Evolutionary conservation across 345 rosid species (phyloP).

Genomic region (Eucalyptus lansdowneana): DNA sequence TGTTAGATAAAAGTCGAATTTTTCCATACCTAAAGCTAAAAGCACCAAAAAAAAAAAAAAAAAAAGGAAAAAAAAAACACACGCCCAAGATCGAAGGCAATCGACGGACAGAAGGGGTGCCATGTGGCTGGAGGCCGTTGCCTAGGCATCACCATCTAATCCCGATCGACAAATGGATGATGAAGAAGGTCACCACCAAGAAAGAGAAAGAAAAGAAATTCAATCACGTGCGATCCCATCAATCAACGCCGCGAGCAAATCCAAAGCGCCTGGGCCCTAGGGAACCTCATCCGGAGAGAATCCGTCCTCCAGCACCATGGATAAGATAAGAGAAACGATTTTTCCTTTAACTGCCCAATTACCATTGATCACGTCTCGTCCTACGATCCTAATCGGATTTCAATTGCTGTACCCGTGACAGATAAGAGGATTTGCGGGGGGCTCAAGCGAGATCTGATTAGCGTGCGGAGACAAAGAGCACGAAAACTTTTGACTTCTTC

Average conservation of each 20-base stretch:
- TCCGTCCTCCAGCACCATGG: background rate
- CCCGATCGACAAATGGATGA: background rate
- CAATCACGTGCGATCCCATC: background rate
- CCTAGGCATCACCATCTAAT: background rate
- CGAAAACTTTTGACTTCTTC: background rate
- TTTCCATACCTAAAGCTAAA: background rate
- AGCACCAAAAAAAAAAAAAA: background rate
- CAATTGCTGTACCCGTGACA: background rate
- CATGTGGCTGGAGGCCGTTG: background rate
- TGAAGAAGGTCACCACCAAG: background rate
- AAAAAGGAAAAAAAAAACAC: background rate
- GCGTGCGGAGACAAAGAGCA: background rate
- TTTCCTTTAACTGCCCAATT: background rate
- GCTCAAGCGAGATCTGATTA: background rate
- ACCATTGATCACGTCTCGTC: background rate
- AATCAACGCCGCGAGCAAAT: background rate
- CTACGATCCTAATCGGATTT: background rate
- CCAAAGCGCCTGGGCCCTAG: background rate
- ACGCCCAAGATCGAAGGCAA: background rate
- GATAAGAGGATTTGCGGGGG: background rate
- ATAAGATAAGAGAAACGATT: background rate
- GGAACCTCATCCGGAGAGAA: constrained; percentile 6
- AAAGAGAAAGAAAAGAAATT: background rate
- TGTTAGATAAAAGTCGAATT: background rate
- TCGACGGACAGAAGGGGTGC: background rate